Evolutionary conservation across 495 filamentous ascomycete species (phyloP).

Genomic region (Cercophora scortea): DNA sequence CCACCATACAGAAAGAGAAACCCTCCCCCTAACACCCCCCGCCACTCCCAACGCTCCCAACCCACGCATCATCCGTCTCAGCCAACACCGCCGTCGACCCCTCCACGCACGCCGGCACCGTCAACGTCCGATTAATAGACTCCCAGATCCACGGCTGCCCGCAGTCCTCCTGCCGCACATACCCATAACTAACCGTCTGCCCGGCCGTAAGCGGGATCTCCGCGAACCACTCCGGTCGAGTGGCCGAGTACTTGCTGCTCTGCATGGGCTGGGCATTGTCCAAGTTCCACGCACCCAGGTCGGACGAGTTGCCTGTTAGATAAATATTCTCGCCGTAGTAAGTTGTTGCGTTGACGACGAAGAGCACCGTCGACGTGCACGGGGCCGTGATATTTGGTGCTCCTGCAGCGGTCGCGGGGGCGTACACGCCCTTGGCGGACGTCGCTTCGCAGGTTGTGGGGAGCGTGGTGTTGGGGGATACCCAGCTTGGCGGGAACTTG

Average conservation of each 20-base stretch:
- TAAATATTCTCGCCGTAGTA: slow-evolving; percentile 51
- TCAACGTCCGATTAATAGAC: slow-evolving; percentile 23
- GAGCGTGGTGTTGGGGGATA: slow-evolving; percentile 24
- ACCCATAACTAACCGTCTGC: slow-evolving; percentile 24
- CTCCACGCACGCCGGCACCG: slow-evolving; percentile 25
- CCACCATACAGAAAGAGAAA: no score
- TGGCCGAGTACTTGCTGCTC: slow-evolving; percentile 42
- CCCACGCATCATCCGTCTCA: slow-evolving; percentile 28
- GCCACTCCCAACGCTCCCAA: slow-evolving; percentile 13
- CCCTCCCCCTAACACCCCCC: slow-evolving; percentile 16
- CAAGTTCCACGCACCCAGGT: slow-evolving; percentile 51
- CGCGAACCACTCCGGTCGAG: slow-evolving; percentile 26
- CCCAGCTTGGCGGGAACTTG: slow-evolving; percentile 44
- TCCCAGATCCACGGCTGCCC: slow-evolving; percentile 30
- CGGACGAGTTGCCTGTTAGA: slow-evolving; percentile 43
- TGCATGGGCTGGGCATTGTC: slow-evolving; percentile 41
- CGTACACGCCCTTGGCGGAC: slow-evolving; percentile 49
- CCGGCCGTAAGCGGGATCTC: slow-evolving; percentile 19
- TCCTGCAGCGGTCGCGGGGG: slow-evolving; percentile 37
- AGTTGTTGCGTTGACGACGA: slow-evolving; percentile 32
- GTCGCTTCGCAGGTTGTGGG: slow-evolving; percentile 43
- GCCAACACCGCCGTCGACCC: slow-evolving; percentile 8
- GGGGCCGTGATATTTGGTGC: slow-evolving; percentile 40
- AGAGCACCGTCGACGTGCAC: slow-evolving; percentile 47
- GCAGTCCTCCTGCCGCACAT: slow-evolving; percentile 33